Evolutionary conservation across 768 basidiomycete species (phyloP), one percentile per base, ranked within the genome.

Genomic region (Serpula lacrymans): DNA sequence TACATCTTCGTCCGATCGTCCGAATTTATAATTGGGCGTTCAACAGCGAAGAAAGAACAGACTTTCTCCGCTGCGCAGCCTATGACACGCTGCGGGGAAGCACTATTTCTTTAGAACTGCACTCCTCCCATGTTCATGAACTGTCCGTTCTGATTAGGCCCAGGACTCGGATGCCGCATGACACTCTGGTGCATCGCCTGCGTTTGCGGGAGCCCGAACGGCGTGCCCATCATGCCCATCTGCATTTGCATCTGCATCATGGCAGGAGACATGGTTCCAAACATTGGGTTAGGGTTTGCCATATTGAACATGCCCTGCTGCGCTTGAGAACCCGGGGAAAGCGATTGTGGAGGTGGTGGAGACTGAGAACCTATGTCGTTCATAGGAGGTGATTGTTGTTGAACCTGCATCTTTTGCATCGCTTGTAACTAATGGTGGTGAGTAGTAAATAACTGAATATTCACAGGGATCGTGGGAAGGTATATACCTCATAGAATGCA

Each of bases 391-490:
- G n/a, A n/a, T 14, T 57, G 58, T 28, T 63, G 65, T 23, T 58
- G 57, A 9, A 50, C 33, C 39, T 68, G 67, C 1, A 76, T 63
- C 62, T 88, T 91, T 61, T 92, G 88, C 69, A 89, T 80, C 11
- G 89, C 76, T 68, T 91, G 88, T n/a, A 91, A 66, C 86, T 91
- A n/a, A n/a, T n/a, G n/a, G n/a, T n/a, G n/a, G 50, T 17, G 28
- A 35, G 37, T 5, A 29, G 13, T 27, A 52, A 47, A 18, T 2
- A 34, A 11, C 17, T 34, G 37, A 37, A 18, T 35, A 21, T 8
- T 32, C 44, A 35, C 39, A 39, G n/a, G 42, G 29, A 24, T 0
- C 14, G 9, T 16, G 14, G 17, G 39, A 26, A 35, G 14, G 20
- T 12, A 53, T 72, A 22, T 50, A 91, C 89, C 74, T 92, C 89